These are phyloP conservation scores for Clarireedia monteithiana DNA, from an alignment of 2,329 filamentous ascomycete species.

Conservation along the genomic window DNA sequence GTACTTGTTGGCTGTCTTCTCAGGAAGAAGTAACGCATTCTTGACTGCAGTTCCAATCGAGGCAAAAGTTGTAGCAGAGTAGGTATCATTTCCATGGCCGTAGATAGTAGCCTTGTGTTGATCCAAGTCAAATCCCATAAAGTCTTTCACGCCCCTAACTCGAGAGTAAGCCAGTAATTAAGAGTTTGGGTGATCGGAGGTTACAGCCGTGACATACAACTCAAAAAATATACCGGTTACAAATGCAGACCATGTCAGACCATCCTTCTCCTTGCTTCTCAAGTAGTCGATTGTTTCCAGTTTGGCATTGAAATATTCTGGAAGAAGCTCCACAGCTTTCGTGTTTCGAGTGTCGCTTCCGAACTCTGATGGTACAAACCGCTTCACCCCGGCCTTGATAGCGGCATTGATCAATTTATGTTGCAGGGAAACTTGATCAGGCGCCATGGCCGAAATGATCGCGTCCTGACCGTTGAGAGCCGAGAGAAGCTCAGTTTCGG, in stretches of 20 bases:
- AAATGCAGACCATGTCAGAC: conserved; percentile 1
- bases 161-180: neutral
- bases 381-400: conserved; percentile 47
- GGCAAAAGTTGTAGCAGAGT: neutral
- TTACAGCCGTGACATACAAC: neutral
- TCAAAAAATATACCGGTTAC: neutral
- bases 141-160: neutral
- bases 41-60: neutral
- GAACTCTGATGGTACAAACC: conserved; percentile 55
- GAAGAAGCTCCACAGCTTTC: neutral
- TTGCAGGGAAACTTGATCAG: conserved; percentile 17
- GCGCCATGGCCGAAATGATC: conserved; percentile 15
- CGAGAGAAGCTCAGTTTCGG: conserved; percentile 21
- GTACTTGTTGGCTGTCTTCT: neutral
- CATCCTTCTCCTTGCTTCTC: neutral
- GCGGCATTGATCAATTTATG: conserved; percentile 45
- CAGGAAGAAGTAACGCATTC: neutral
- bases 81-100: neutral
- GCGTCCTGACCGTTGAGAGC: conserved; percentile 18
- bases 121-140: neutral
- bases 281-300: neutral
- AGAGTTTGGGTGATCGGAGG: neutral
- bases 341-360: conserved; percentile 11
- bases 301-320: neutral
- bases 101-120: neutral